Evolutionary conservation across 805 yeast species (phyloP).

Genomic region (Candida tibetensis): DNA sequence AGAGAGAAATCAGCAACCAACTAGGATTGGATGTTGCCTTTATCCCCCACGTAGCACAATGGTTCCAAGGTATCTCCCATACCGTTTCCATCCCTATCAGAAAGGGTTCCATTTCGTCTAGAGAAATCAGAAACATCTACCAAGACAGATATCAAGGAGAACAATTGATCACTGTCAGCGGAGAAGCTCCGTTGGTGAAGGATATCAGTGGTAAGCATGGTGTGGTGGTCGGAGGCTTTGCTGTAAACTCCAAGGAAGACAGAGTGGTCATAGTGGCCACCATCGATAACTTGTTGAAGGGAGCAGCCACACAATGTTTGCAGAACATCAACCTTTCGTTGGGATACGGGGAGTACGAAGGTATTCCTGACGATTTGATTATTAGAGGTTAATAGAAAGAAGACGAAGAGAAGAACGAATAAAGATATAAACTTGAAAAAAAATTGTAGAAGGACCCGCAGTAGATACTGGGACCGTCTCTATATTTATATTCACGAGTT

Average conservation of each 20-base stretch:
- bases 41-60: slow-evolving; percentile 96
- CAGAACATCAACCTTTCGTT: slow-evolving; percentile 90
- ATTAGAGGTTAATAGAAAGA: slow-evolving; percentile 40
- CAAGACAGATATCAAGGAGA: slow-evolving; percentile 88
- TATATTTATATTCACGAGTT: too few relatives aligned
- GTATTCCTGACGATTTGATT: slow-evolving; percentile 75
- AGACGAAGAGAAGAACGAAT: background rate
- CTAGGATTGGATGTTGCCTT: slow-evolving; percentile 81
- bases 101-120: slow-evolving; percentile 59
- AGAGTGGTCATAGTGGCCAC: slow-evolving; percentile 94
- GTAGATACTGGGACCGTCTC: too few relatives aligned
- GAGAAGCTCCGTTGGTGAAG: slow-evolving; percentile 90
- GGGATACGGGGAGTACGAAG: slow-evolving; percentile 92
- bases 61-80: slow-evolving; percentile 98
- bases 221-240: slow-evolving; percentile 92
- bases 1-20: slow-evolving; percentile 82
- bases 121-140: slow-evolving; percentile 81
- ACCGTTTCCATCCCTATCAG: slow-evolving; percentile 89
- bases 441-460: too few relatives aligned
- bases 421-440: too few relatives aligned
- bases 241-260: slow-evolving; percentile 81
- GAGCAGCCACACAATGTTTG: slow-evolving; percentile 97
- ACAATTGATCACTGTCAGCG: slow-evolving; percentile 76
- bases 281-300: slow-evolving; percentile 92
- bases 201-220: slow-evolving; percentile 95